A percentile compares a stretch with the other conserved stretches of the same genome.
Conservation (phyloP, 768 basidiomycete species). For the Megacollybia marginata region DNA sequence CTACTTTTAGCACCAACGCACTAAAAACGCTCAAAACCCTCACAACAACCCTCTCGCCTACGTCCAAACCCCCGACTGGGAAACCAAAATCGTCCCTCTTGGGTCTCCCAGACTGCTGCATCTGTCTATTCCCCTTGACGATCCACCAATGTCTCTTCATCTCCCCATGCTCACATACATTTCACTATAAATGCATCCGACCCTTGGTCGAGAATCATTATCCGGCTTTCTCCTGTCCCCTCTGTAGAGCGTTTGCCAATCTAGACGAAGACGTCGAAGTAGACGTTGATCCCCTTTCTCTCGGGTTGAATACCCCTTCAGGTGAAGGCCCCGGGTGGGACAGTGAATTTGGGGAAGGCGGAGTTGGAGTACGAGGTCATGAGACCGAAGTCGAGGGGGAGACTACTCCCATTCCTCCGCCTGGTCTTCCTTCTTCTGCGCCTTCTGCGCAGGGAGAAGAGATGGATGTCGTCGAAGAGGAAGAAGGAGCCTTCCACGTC, state of each 20-base stretch:
- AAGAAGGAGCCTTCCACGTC: not conserved
- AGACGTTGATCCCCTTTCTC: constrained; percentile 19
- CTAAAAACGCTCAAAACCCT: constrained; percentile 78
- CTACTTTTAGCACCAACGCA: constrained; percentile 43
- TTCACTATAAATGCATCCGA: constrained; percentile 95
- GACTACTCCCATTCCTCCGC: no score
- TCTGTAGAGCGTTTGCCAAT: constrained; percentile 92
- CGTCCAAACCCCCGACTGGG: constrained; percentile 11
- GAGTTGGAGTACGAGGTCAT: constrained; percentile 6
- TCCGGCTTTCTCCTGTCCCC: constrained; percentile 90
- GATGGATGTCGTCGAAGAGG: constrained; percentile 1
- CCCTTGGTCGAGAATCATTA: constrained; percentile 86
- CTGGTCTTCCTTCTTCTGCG: no score
- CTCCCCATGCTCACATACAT: constrained; percentile 94
- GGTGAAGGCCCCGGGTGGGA: constrained; percentile 4
- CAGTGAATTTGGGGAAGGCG: constrained; percentile 17
- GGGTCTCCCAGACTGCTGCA: constrained; percentile 72
- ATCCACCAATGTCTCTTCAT: constrained; percentile 97
- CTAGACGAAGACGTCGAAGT: constrained; percentile 92
- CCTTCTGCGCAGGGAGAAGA: no score
- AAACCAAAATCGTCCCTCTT: constrained; percentile 33
- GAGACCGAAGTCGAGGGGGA: no score
- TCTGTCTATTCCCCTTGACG: constrained; percentile 89
- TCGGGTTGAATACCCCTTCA: not conserved
- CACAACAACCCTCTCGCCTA: constrained; percentile 27